Evolutionary conservation across 768 basidiomycete species (phyloP).

Genomic region (Mycena latifolia): DNA sequence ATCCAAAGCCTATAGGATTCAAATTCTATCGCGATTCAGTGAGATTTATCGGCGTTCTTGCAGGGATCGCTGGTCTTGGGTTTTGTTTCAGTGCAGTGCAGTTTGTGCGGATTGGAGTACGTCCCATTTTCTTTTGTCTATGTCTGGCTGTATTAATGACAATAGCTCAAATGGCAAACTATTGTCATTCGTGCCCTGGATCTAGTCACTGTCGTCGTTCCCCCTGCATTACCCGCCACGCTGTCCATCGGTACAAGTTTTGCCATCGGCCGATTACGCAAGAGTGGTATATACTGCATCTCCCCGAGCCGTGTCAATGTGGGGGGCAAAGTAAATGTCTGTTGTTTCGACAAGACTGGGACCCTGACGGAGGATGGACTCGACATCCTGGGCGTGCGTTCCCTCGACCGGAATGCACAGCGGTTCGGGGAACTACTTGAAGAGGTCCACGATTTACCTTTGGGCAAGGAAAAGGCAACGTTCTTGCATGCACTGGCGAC

Average conservation of each 20-base stretch:
- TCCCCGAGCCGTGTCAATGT: slow-evolving; percentile 96
- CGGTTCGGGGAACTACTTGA: slow-evolving; percentile 92
- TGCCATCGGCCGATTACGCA: slow-evolving; percentile 89
- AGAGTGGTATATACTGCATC: slow-evolving; percentile 93
- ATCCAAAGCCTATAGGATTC: slow-evolving; percentile 98
- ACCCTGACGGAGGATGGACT: slow-evolving; percentile 98
- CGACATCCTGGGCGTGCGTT: slow-evolving; percentile 95
- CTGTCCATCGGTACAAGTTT: slow-evolving; percentile 98
- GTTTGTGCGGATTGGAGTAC: slow-evolving; percentile 90
- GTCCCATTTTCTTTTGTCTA: slow-evolving; percentile 39
- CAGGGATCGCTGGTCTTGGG: slow-evolving; percentile 90
- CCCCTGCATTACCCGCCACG: slow-evolving; percentile 96
- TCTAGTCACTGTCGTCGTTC: slow-evolving; percentile 96
- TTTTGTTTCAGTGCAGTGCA: slow-evolving; percentile 94
- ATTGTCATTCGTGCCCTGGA: slow-evolving; percentile 94
- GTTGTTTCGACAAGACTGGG: slow-evolving; percentile 99
- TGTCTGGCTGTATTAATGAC: slow-evolving; percentile 10
- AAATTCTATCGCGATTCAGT: slow-evolving; percentile 97
- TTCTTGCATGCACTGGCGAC: slow-evolving; percentile 95
- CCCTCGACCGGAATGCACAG: slow-evolving; percentile 79
- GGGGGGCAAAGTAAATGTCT: slow-evolving; percentile 95
- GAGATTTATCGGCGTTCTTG: slow-evolving; percentile 91
- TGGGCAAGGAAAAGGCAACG: slow-evolving; percentile 78
- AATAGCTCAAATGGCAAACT: slow-evolving; percentile 88
- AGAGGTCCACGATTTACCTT: slow-evolving; percentile 88